Evolutionary conservation across 2,329 filamentous ascomycete genomes (phyloP), one percentile per base, ranked within the genome.

Genomic region (Microcyclospora tardicrescens): DNA sequence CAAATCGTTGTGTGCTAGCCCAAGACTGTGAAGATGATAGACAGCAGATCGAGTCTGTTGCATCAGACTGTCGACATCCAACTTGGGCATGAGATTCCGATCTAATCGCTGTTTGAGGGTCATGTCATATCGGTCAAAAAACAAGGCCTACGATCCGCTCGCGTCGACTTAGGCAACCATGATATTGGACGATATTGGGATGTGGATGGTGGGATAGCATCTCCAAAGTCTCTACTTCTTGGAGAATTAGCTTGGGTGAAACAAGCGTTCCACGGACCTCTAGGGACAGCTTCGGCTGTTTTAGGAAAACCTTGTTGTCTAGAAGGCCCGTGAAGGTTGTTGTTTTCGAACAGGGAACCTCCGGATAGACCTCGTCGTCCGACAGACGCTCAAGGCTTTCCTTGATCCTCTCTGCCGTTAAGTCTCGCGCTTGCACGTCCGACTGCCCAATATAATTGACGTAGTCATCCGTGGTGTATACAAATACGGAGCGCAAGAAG

Each of bases 1-100:
- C 31, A 60, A 52, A 37, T 61, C 56, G 40, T 60, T 61, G 42
- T 61, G 55, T 16, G 56, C 50, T 16, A 54, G 41, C 12, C 51
- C 55, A 11, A 60, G 49, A 13, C 48, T 50, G 43, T 59, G 55
- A 12, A 59, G 42, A 43, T 59, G 54, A 38, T 36, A 34, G 13
- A 60, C 45, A 32, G 47, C 54, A 13, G 43, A 30, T 40, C 34
- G 45, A 45, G 29, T 45, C 46, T 13, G 46, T 43, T 38, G 39
- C n/a, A 35, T 48, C 45, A 38, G 47, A 47, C 33, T 28, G 35
- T 12, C 42, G 27, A 44, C 31, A 42, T 46, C 38, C 41, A 47
- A 37, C n/a, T n/a, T n/a, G 41, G 38, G 28, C 37, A 39, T 44
- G 34, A 36, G 33, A 34, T 44, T 39, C 34, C 48, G 37, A 34